Evolutionary conservation across 129 eudicot species (phyloP), one percentile per base, ranked within the genome.

Genomic region (Gnaphalium uliginosum): DNA sequence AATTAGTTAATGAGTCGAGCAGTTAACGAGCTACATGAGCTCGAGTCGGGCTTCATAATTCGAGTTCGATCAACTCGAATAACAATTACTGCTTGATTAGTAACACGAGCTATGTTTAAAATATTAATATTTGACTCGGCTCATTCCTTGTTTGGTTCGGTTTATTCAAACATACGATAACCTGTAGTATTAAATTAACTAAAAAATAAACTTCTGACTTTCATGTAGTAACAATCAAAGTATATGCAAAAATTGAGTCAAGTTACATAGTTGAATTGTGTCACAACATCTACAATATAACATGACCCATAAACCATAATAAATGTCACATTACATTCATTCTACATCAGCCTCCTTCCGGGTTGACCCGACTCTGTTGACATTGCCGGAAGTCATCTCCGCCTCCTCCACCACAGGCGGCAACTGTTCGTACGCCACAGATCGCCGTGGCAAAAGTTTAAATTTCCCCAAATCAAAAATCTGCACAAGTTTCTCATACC

Each of bases 391-490:
- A 46, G 87, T 84, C 81, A 93, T 89, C 89, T 93, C 98, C n/a
- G 96, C 86, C 87, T 93, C 98, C 87, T 90, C 98, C 30, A 81
- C 77, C 53, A 82, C 79, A 0, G 98, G 85, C 68, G 98, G 87
- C 84, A 93, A 68, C 75, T 89, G 88, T 75, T 93, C 97, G 27
- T 93, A 93, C 24, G 70, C 92, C 81, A 74, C 86, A 10, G 91
- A 85, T 22, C 86, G 78, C 21, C 78, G 18, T 8, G 95, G 90
- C 30, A 90, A 78, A 73, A 88, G 72, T 75, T 76, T 85, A 23
- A 48, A 75, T 30, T 76, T 79, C 5, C 91, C 88, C 23, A 83
- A 68, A 30, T 54, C 29, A 37, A 93, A 84, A 15, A 68, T 69
- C 67, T 72, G 75, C 23, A 80, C 84, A 23, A 93, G 82, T 84